Base-by-base conservation (phyloP, 2,329 filamentous ascomycete genomes). In the Phoma sp. region DNA sequence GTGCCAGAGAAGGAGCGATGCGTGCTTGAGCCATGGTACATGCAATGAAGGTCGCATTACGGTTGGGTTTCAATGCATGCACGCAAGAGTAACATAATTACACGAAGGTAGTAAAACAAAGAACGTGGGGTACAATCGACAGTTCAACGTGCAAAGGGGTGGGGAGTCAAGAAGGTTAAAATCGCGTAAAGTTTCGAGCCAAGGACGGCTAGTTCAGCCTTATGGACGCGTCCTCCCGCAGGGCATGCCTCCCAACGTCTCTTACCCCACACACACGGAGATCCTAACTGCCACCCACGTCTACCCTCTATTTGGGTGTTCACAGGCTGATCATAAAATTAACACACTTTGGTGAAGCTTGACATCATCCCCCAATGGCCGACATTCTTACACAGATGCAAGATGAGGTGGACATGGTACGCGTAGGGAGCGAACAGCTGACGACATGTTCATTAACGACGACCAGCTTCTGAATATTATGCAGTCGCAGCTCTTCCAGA, bases 301-400 rank as follows among this genome's bases (percentile, higher is more conserved):
- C 8, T 12, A 4, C n/a, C n/a, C 6, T 25, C 15, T 3, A 12
- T 31, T 31, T 13, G 12, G 6, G 29, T 31, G 4, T 31, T 31
- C 13, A 13, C 10, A 15, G 12, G 29, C 29, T 13, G 12, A 4
- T 31, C 29, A 31, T 13, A 31, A 3, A 13, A 13, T 13, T 5
- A 13, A 31, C 12, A 3, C 12, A 31, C 10, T 4, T 19, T 17
- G 3, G n/a, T 3, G 10, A 17, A 35, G 32, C 15, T n/a, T 35
- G 32, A 17, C 32, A 35, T 35, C 32, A 35, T 9, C 24, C 40
- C 37, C 17, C 29, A 53, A 92, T 92, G 87, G 84, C 84, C 25
- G 91, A 96, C 72, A 82, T 88, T 59, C 82, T 96, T 54, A 94
- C 91, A 1, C 91, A 95, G 74, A 81, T 95, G 54, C 91, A 96